Evolutionary conservation across 345 rosid species (phyloP).

Genomic region (Sonneratia alba): DNA sequence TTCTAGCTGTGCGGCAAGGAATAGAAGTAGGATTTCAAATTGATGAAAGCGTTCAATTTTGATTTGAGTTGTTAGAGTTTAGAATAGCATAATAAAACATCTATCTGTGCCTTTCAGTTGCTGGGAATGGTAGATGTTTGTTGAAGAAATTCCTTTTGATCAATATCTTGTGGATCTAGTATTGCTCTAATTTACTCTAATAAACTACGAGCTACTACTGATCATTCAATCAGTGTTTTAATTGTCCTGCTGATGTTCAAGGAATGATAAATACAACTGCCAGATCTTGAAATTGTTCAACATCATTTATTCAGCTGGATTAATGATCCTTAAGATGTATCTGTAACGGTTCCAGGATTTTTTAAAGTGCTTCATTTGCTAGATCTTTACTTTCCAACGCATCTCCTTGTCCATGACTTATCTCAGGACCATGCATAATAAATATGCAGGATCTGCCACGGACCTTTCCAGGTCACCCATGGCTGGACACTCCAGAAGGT

Average conservation of each 20-base stretch:
- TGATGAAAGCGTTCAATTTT: neutral
- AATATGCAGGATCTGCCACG: conserved; percentile 78
- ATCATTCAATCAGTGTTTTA: too few species aligned
- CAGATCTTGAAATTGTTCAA: too few species aligned
- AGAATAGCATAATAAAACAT: neutral
- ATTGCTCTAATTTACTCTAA: neutral
- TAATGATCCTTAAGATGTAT: neutral
- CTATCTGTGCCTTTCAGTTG: neutral
- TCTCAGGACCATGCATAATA: neutral
- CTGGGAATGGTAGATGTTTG: neutral
- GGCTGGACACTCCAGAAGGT: conserved; percentile 98
- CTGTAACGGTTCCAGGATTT: neutral
- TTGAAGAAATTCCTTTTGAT: neutral
- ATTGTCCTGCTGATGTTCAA: neutral
- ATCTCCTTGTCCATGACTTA: neutral
- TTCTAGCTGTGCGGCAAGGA: neutral
- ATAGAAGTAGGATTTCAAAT: neutral
- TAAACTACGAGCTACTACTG: neutral
- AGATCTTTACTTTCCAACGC: neutral
- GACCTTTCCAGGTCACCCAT: conserved; percentile 98
- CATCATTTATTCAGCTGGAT: neutral
- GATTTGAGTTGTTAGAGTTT: neutral
- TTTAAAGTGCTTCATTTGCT: neutral
- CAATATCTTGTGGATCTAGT: neutral
- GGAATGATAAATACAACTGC: too few species aligned